phyloP scores from a whole-genome alignment of 192 early-diverging fungal species.

The Gorgonomyces haynaldii region DNA sequence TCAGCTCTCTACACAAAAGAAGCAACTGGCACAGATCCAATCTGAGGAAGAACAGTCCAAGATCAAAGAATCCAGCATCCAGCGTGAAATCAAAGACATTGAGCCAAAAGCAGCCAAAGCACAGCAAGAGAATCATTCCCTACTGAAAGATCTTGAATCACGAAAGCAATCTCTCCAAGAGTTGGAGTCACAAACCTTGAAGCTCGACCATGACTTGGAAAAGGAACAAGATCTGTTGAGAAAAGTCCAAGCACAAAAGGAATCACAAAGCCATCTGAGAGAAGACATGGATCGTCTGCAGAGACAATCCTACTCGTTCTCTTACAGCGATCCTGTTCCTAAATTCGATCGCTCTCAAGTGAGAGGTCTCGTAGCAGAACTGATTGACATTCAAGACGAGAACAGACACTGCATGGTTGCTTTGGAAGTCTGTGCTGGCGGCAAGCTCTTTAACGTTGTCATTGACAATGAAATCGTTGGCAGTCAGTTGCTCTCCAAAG shows the following conservation, averaged over 20 bases:
- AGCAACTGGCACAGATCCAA: conserved; percentile 5
- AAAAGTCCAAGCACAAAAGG: conserved; percentile 3
- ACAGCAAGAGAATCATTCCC: conserved; percentile 49
- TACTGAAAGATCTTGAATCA: conserved; percentile 32
- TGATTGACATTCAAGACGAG: conserved; percentile 67
- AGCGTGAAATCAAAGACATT: conserved; percentile 60
- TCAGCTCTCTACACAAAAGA: conserved; percentile 53
- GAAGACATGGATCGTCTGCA: conserved; percentile 26
- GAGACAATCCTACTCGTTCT: too few species aligned
- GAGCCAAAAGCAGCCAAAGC: conserved; percentile 56
- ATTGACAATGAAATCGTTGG: conserved; percentile 78
- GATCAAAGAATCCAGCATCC: conserved; percentile 62
- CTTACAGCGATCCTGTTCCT: conserved; percentile 70
- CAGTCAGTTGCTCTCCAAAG: conserved; percentile 65
- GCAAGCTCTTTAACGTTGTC: conserved; percentile 71
- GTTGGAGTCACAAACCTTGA: neutral
- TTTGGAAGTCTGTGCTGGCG: conserved; percentile 91
- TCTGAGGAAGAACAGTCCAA: conserved; percentile 59
- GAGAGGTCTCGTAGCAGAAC: conserved; percentile 84
- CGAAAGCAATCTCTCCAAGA: conserved; percentile 19
- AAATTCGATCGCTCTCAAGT: conserved; percentile 84
- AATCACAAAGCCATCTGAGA: neutral
- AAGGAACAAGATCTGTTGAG: neutral
- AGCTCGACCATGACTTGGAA: conserved; percentile 1
- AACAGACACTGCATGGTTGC: conserved; percentile 59